phyloP scores from a whole-genome alignment of 129 eudicot genomes.

The Pulicaria dysenterica region DNA sequence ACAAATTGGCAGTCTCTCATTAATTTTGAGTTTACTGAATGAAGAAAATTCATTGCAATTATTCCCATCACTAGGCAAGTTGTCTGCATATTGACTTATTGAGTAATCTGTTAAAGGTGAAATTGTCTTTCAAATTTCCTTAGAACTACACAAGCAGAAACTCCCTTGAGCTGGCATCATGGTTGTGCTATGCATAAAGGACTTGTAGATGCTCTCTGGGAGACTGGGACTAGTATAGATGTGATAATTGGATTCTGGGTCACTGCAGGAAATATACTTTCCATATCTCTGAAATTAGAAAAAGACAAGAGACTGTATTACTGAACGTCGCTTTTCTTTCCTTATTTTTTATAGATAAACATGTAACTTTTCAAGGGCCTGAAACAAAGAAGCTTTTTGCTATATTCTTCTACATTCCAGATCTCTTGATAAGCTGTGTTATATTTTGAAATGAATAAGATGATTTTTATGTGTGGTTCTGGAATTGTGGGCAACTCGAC shows the following conservation, averaged over 20 bases:
- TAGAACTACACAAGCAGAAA: not conserved
- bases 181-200: not conserved
- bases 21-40: not conserved
- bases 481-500: not conserved
- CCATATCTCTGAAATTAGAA: not conserved
- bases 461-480: not conserved
- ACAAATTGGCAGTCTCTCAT: too few species aligned
- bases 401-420: not conserved
- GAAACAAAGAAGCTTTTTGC: too few species aligned
- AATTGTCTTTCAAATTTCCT: not conserved
- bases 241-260: too few species aligned
- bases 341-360: too few species aligned
- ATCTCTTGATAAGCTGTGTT: not conserved
- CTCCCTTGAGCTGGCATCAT: too few species aligned
- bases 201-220: not conserved
- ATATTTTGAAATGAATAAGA: not conserved
- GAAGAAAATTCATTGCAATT: not conserved
- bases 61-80: not conserved
- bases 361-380: too few species aligned
- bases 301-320: not conserved
- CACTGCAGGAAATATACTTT: too few species aligned
- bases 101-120: not conserved
- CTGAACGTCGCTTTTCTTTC: not conserved
- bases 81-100: not conserved
- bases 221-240: not conserved